Percentiles rank a stretch among this genome's conserved stretches.
phyloP scores from a whole-genome alignment of 768 basidiomycete species.

The Psilocybe cubensis region DNA sequence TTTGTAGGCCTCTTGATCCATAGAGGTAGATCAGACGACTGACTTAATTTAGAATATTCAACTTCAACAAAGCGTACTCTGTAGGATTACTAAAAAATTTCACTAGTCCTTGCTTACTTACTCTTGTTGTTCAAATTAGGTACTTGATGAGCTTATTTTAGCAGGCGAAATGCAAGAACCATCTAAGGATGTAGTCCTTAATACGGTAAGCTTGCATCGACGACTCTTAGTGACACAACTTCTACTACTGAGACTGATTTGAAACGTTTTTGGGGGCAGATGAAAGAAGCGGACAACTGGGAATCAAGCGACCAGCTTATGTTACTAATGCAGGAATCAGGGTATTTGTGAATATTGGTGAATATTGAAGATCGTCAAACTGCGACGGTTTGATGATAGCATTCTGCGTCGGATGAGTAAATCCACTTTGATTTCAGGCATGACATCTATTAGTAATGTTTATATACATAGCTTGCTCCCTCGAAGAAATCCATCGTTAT shows the following conservation, averaged over 20 bases:
- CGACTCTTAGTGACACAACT: no score
- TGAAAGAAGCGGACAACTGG: constrained; percentile 11
- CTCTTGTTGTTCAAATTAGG: constrained; percentile 37
- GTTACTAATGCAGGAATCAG: neutral
- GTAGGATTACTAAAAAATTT: constrained; percentile 37
- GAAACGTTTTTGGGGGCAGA: neutral
- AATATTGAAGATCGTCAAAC: neutral
- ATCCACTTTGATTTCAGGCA: no score
- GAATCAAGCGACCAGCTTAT: constrained; percentile 8
- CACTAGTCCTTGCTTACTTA: neutral
- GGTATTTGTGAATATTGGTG: neutral
- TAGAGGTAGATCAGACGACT: neutral
- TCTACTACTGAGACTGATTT: neutral
- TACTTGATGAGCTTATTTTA: constrained; percentile 92
- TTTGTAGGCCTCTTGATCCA: constrained; percentile 54
- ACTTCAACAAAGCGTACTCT: constrained; percentile 95
- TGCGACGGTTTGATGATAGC: no score
- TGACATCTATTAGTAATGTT: no score
- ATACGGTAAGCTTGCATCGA: constrained; percentile 28
- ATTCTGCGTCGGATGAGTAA: no score
- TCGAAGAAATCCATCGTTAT: no score
- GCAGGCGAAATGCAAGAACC: constrained; percentile 95
- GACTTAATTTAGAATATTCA: constrained; percentile 75
- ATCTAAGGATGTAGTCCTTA: constrained; percentile 70
- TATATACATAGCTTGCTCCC: no score